Evolutionary conservation across 2,329 filamentous ascomycete species (phyloP).

Genomic region (Exophiala sp.): DNA sequence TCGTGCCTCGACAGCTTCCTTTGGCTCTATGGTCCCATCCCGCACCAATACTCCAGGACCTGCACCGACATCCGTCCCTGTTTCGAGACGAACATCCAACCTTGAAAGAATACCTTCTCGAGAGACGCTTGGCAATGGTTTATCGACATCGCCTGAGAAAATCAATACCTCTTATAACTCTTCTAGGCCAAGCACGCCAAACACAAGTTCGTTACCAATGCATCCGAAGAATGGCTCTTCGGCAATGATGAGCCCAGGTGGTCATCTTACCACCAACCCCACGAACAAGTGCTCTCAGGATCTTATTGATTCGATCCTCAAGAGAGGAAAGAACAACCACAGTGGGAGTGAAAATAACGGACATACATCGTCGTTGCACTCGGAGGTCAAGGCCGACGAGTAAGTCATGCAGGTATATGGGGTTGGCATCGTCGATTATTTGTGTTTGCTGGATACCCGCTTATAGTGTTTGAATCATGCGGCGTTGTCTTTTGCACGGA

Average conservation of each 20-base stretch:
- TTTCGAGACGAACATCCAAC: conserved; percentile 2
- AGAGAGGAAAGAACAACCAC: conserved; percentile 5
- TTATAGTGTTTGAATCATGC: neutral
- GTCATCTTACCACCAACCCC: neutral
- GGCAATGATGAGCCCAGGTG: neutral
- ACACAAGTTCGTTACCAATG: neutral
- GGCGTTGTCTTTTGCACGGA: neutral
- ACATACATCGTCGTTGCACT: neutral
- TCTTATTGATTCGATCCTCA: conserved; percentile 21
- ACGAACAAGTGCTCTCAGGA: conserved; percentile 17
- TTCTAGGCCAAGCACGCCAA: neutral
- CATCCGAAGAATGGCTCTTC: conserved; percentile 3
- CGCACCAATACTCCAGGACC: conserved; percentile 17
- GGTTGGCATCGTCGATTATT: neutral
- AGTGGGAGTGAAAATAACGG: neutral
- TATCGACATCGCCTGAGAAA: neutral
- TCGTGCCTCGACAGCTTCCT: conserved; percentile 20
- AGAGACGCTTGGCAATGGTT: neutral
- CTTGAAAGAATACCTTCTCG: neutral
- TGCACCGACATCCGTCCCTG: conserved; percentile 3
- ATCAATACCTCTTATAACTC: neutral
- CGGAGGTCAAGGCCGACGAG: neutral
- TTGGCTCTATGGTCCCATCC: conserved; percentile 17
- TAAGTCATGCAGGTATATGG: neutral
- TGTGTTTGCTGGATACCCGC: neutral